Base-by-base conservation (phyloP, 352 stramenopile species). In the Phytophthora melonis region DNA sequence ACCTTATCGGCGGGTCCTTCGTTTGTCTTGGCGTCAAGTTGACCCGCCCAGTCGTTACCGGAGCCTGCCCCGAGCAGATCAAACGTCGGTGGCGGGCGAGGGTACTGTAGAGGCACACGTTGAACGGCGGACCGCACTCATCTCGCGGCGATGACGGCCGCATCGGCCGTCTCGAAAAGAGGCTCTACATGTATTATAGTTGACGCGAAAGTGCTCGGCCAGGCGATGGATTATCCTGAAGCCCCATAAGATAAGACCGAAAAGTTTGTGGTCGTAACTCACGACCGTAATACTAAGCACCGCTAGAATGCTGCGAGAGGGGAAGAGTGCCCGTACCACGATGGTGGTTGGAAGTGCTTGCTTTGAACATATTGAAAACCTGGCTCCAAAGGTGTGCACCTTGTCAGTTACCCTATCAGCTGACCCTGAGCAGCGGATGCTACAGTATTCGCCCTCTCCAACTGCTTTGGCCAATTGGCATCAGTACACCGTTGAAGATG, bases 51-150 rank as follows among this genome's bases (percentile, higher is more conserved):
- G 66, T 64, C 47, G 19, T 52, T 70, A 70, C 61, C n/a, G 47
- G 36, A 62, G 23, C 1, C 23, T 3, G 52, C 52, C 30, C 30
- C 27, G 4, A 43, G 64, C 70, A 69, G 57, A 77, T 77, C 70
- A 77, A 77, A 69, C 69, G 63, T 47, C 52, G 57, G 50, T 76
- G 63, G 52, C 68, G 53, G 67, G 62, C 59, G 36, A 13, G 63
- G 62, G 30, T n/a, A n/a, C n/a, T 39, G 41, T 74, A 59, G 34
- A 74, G 67, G 70, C 63, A 76, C 63, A 68, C 52, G 50, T 64
- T 69, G 66, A 69, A 74, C 60, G 67, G 67, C 16, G 53, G 67
- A 74, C 60, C 54, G 50, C 4, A n/a, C 16, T n/a, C 45, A 53
- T 18, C 16, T 19, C 14, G 43, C 11, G 30, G 5, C 19, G 47